Evolutionary conservation across 139 green algal genomes (phyloP).

Genomic region (Zygnema cylindricum): DNA sequence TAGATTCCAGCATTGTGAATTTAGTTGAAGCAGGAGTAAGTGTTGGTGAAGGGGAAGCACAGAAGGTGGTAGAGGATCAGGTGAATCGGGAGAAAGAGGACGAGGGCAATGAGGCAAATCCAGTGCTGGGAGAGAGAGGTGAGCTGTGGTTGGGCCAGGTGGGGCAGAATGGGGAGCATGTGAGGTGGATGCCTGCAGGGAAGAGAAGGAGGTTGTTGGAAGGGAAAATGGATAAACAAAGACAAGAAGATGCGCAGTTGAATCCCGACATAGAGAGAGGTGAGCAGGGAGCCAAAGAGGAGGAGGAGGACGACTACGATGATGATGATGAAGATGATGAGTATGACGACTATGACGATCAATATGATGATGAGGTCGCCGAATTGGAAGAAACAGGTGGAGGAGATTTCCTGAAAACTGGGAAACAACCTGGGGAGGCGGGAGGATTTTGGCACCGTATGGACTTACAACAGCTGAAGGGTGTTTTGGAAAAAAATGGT

Average conservation of each 20-base stretch:
- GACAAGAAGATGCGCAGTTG: neutral
- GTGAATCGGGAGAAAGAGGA: neutral
- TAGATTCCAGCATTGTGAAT: neutral
- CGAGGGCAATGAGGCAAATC: too few species aligned
- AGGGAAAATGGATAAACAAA: neutral
- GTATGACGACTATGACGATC: neutral
- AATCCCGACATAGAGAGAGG: neutral
- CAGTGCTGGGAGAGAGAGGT: neutral
- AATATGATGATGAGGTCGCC: neutral
- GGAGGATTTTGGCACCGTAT: too few species aligned
- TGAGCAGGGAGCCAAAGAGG: neutral
- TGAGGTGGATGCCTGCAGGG: neutral
- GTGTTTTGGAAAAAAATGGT: too few species aligned
- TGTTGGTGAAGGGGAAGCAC: neutral
- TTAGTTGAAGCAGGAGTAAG: neutral
- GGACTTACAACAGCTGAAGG: too few species aligned
- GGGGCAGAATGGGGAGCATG: neutral
- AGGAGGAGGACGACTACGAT: slow-evolving; percentile 24
- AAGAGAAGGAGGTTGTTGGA: neutral
- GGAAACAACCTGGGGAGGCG: too few species aligned
- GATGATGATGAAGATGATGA: neutral
- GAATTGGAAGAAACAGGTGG: too few species aligned
- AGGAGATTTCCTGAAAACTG: too few species aligned
- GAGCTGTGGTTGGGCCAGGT: neutral
- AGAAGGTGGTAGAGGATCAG: neutral